Percentiles rank a stretch among this genome's conserved stretches.
phyloP scores from a whole-genome alignment of 169 alveolate species.

The Haemoproteus tartakovskyi region DNA sequence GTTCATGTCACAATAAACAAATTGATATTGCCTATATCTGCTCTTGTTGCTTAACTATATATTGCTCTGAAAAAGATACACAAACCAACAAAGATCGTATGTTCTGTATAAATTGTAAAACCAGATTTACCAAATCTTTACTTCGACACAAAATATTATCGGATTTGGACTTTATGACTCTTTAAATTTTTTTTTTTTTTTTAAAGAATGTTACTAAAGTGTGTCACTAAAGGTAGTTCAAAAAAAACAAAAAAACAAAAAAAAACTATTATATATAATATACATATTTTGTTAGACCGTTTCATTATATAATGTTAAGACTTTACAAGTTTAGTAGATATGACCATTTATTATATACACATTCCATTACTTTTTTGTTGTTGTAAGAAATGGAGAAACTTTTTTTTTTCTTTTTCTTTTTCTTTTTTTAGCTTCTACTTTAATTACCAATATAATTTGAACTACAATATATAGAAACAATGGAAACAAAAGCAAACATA shows the following conservation, averaged over 20 bases:
- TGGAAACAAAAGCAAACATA: too few species aligned
- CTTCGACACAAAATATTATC: constrained; percentile 32
- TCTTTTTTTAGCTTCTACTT: too few species aligned
- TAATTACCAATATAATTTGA: too few species aligned
- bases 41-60: constrained; percentile 84
- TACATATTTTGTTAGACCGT: too few species aligned
- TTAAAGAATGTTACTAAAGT: neutral
- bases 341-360: too few species aligned
- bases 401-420: too few species aligned
- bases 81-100: constrained; percentile 70
- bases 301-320: too few species aligned
- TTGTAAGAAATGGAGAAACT: too few species aligned
- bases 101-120: constrained; percentile 67
- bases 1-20: constrained; percentile 83
- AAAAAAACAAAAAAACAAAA: neutral
- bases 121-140: constrained; percentile 52
- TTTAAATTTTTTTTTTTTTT: neutral
- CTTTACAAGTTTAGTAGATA: too few species aligned
- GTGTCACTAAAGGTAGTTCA: neutral
- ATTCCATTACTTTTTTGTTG: too few species aligned
- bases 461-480: too few species aligned
- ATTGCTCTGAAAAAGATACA: constrained; percentile 66
- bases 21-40: constrained; percentile 83
- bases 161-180: constrained; percentile 37
- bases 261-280: too few species aligned